phyloP scores from a whole-genome alignment of 352 stramenopile genomes.

The Blastocystis sp. region DNA sequence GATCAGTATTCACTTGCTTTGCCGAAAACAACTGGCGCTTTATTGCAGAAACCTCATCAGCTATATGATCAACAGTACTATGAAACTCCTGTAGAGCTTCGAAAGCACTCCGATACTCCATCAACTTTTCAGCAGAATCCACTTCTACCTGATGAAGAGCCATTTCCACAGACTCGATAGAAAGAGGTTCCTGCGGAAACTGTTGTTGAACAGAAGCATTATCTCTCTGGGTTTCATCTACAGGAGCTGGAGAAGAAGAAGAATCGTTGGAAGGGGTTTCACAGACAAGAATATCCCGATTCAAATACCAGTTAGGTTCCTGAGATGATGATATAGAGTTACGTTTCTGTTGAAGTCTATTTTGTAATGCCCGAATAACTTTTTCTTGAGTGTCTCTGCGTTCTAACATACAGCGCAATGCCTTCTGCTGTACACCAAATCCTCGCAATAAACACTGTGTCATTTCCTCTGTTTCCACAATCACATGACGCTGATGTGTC shows the following conservation, averaged over 20 bases:
- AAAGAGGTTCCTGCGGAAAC: neutral
- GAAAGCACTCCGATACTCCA: neutral
- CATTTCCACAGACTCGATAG: neutral
- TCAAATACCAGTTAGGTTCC: neutral
- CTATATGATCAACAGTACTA: neutral
- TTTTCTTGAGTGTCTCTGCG: neutral
- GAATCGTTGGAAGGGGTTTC: neutral
- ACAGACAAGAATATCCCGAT: neutral
- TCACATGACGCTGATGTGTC: neutral
- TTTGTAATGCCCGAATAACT: neutral
- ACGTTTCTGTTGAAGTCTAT: neutral
- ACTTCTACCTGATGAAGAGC: neutral
- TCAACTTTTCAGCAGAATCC: neutral
- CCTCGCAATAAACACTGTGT: neutral
- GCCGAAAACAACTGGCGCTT: neutral
- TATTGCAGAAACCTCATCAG: neutral
- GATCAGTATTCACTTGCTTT: neutral
- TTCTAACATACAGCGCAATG: neutral
- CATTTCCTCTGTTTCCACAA: neutral
- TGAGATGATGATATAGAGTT: neutral
- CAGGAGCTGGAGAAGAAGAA: too few relatives aligned
- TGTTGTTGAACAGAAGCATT: neutral
- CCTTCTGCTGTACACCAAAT: neutral
- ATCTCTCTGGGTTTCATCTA: neutral
- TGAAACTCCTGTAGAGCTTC: neutral